A percentile compares a stretch with the other conserved stretches of the same genome.
Conservation (phyloP, 2,329 filamentous ascomycete species). For the Nannizzia gypsea region DNA sequence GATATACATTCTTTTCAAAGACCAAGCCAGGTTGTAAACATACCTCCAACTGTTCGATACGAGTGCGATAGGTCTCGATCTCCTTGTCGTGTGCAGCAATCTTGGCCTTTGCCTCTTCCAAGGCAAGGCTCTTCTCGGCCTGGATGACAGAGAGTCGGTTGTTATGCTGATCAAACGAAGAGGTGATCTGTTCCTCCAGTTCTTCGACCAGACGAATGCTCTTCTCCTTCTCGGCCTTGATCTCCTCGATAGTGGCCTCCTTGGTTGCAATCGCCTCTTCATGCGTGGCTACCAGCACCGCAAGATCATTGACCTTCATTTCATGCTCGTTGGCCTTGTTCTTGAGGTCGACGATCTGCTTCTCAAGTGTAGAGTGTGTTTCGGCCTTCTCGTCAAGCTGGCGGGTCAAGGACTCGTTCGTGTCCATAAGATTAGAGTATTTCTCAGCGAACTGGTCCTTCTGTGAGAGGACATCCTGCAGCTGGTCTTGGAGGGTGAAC, state of each 20-base stretch:
- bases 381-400: constrained; percentile 24
- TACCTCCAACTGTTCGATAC: constrained; percentile 65
- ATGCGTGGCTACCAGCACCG: constrained; percentile 35
- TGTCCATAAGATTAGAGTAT: constrained; percentile 31
- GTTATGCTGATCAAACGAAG: constrained; percentile 89
- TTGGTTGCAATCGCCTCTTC: constrained; percentile 36
- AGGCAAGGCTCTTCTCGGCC: constrained; percentile 57
- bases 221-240: constrained; percentile 65
- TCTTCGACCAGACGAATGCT: constrained; percentile 87
- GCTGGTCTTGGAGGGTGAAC: constrained; percentile 49
- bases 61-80: constrained; percentile 44
- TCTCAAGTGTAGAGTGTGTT: constrained; percentile 24
- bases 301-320: constrained; percentile 46
- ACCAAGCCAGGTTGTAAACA: too few species aligned
- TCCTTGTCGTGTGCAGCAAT: constrained; percentile 54
- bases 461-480: constrained; percentile 42
- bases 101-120: constrained; percentile 65
- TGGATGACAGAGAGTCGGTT: constrained; percentile 78
- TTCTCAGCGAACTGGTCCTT: constrained; percentile 34
- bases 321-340: constrained; percentile 35
- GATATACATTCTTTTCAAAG: constrained; percentile 15
- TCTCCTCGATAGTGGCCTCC: constrained; percentile 37
- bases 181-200: constrained; percentile 89
- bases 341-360: constrained; percentile 29
- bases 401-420: constrained; percentile 29